A percentile compares a stretch with the other conserved stretches of the same genome.
Evolutionary conservation across 1,139 yeast genomes (phyloP).

Genomic region (Kurtzmaniella quercitrusa): DNA sequence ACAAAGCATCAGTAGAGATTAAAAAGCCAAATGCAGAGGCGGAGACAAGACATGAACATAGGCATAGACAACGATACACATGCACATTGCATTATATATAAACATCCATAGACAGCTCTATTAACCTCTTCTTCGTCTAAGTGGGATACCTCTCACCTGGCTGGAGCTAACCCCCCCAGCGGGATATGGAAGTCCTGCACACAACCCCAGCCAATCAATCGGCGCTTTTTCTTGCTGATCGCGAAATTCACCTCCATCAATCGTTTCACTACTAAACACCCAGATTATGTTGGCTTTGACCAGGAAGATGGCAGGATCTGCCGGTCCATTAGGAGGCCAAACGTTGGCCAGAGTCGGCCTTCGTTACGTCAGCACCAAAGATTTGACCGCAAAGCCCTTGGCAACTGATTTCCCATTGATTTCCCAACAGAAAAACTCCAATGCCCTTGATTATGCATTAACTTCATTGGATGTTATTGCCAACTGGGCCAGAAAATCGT

Average conservation of each 20-base stretch:
- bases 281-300: constrained; percentile 6
- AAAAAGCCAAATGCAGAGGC: no score
- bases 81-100: no score
- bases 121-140: background rate
- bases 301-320: constrained; percentile 3
- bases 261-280: background rate
- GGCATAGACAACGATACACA: no score
- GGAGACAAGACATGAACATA: no score
- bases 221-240: constrained; percentile 8
- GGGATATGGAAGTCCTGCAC: background rate
- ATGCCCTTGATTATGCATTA: constrained; percentile 74
- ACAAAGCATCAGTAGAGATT: no score
- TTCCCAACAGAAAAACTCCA: constrained; percentile 40
- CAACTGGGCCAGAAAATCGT: constrained; percentile 90
- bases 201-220: constrained; percentile 7
- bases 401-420: constrained; percentile 45
- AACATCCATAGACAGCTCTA: no score
- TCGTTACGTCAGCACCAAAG: constrained; percentile 37
- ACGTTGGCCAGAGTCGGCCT: constrained; percentile 3
- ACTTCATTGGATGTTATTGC: constrained; percentile 83
- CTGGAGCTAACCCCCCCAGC: no score
- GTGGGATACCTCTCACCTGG: background rate
- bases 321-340: constrained; percentile 3
- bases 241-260: constrained; percentile 2
- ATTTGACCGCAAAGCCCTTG: constrained; percentile 40